These are phyloP conservation scores for Amanita subjunquillea DNA, from an alignment of 768 basidiomycete genomes.

Conservation along the genomic window DNA sequence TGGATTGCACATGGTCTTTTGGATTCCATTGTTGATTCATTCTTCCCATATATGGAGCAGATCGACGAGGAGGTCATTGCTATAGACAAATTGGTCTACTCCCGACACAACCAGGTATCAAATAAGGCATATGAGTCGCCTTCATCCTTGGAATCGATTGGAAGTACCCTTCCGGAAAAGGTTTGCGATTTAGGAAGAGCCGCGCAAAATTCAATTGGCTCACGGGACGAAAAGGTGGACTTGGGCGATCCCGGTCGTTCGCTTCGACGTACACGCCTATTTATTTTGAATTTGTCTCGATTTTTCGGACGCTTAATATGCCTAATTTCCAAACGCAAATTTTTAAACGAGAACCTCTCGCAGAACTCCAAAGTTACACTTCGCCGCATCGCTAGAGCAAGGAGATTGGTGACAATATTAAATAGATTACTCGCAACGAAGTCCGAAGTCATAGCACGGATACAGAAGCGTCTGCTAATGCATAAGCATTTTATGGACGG, in stretches of 20 bases:
- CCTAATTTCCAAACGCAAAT: neutral
- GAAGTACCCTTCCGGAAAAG: neutral
- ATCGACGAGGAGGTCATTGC: conserved; percentile 74
- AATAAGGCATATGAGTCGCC: neutral
- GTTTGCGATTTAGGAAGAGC: neutral
- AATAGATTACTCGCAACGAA: conserved; percentile 70
- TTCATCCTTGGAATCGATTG: neutral
- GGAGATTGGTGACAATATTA: conserved; percentile 71
- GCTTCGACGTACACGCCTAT: neutral
- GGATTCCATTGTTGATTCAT: conserved; percentile 90
- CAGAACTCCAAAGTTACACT: conserved; percentile 33
- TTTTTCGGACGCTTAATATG: neutral
- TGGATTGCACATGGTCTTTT: conserved; percentile 92
- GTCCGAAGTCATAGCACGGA: conserved; percentile 69
- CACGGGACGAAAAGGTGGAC: neutral
- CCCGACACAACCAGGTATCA: conserved; percentile 6
- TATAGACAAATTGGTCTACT: conserved; percentile 63
- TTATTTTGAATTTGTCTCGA: neutral
- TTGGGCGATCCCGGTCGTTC: neutral
- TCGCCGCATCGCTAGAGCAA: conserved; percentile 68
- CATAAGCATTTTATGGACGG: conserved; percentile 23
- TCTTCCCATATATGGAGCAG: conserved; percentile 75
- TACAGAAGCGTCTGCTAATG: conserved; percentile 62
- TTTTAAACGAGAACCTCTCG: neutral
- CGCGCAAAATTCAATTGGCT: neutral